A percentile compares a stretch with the other conserved stretches of the same genome.
Conservation (phyloP, 2,329 filamentous ascomycete species). For the Botrytis sinoallii region DNA sequence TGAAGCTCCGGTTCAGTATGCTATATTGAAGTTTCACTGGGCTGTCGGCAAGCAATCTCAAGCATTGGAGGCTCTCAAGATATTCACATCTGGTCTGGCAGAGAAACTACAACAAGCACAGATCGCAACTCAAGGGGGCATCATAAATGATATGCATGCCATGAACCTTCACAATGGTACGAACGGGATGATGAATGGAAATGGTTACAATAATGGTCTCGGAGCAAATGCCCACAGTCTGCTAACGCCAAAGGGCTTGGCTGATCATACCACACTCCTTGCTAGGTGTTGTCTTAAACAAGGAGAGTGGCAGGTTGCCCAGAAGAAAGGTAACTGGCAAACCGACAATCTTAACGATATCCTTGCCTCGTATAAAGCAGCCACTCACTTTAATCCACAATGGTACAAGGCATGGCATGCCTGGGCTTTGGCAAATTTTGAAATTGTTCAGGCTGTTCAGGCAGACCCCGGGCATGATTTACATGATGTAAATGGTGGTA, state of each 20-base stretch:
- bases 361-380: constrained; percentile 83
- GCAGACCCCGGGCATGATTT: constrained; percentile 30
- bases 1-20: constrained; percentile 81
- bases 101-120: constrained; percentile 35
- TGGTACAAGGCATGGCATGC: constrained; percentile 99
- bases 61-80: constrained; percentile 55
- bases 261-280: constrained; percentile 67
- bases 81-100: constrained; percentile 59
- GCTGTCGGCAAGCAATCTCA: constrained; percentile 69
- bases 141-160: constrained; percentile 34
- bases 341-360: constrained; percentile 84
- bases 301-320: constrained; percentile 88
- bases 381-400: constrained; percentile 87
- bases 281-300: constrained; percentile 95
- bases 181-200: constrained; percentile 44
- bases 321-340: constrained; percentile 87
- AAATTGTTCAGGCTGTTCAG: constrained; percentile 81
- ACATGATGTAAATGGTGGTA: constrained; percentile 53
- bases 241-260: constrained; percentile 45
- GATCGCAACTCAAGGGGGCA: constrained; percentile 32
- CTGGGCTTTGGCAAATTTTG: constrained; percentile 97
- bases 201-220: constrained; percentile 38
- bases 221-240: constrained; percentile 38
- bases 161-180: constrained; percentile 40
- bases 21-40: constrained; percentile 97